Evolutionary conservation across 495 filamentous ascomycete species (phyloP).

Genomic region (Staphylotrichum tortipilum): DNA sequence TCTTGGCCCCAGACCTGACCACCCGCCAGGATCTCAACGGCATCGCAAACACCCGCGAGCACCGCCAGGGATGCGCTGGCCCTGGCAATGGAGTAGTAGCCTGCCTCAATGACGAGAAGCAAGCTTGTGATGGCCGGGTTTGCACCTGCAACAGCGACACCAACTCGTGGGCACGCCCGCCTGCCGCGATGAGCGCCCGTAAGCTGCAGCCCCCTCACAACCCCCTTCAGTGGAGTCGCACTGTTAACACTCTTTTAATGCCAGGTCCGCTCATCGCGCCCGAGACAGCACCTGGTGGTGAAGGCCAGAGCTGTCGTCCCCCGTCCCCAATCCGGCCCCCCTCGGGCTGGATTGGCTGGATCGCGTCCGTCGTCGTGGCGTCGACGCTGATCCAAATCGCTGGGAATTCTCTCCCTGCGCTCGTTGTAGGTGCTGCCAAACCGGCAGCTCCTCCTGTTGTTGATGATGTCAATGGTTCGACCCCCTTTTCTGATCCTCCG

Average conservation of each 20-base stretch:
- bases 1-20: slow-evolving; percentile 49
- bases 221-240: not conserved
- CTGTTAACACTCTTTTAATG: slow-evolving; percentile 1
- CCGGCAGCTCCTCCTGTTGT: not conserved
- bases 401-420: slow-evolving; percentile 3
- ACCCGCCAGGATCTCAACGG: slow-evolving; percentile 59
- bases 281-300: slow-evolving; percentile 24
- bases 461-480: no score
- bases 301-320: slow-evolving; percentile 22
- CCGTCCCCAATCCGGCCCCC: slow-evolving; percentile 6
- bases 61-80: slow-evolving; percentile 11
- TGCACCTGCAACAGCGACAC: not conserved
- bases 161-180: not conserved
- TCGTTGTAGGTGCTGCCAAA: not conserved
- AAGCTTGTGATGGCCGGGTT: not conserved
- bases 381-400: slow-evolving; percentile 17
- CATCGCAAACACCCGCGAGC: slow-evolving; percentile 30
- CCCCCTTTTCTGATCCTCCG: not conserved
- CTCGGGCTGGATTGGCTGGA: slow-evolving; percentile 24
- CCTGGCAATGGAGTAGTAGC: slow-evolving; percentile 1
- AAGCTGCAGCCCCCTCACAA: not conserved
- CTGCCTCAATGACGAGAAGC: slow-evolving; percentile 14
- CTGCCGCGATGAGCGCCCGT: slow-evolving; percentile 12
- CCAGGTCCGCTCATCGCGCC: slow-evolving; percentile 19
- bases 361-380: slow-evolving; percentile 19